Conservation (phyloP, 2,329 filamentous ascomycete genomes). For the Fusarium bulbicola region DNA sequence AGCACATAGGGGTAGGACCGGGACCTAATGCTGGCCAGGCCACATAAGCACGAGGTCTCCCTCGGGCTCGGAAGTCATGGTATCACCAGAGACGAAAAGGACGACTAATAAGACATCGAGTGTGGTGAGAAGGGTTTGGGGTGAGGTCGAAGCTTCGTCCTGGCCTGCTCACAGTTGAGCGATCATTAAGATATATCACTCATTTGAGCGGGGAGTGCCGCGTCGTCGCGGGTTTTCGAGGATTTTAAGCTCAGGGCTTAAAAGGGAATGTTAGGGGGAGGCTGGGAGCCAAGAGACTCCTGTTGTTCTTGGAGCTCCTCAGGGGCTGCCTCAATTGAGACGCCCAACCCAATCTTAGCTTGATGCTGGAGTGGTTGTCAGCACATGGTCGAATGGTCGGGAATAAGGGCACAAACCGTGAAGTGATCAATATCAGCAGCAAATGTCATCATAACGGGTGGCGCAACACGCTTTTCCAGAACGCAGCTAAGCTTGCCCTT, state of each 20-base stretch:
- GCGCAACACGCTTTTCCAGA: conserved; percentile 94
- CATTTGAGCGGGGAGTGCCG: conserved; percentile 31
- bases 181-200: conserved; percentile 44
- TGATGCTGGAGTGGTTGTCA: conserved; percentile 72
- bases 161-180: conserved; percentile 37
- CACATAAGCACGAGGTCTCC: conserved; percentile 15
- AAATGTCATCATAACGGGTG: conserved; percentile 92
- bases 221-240: conserved; percentile 31
- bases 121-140: conserved; percentile 24
- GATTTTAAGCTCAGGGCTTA: conserved; percentile 51
- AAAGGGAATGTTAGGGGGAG: conserved; percentile 70
- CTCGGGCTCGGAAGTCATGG: conserved; percentile 3
- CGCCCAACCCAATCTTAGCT: conserved; percentile 92
- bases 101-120: conserved; percentile 46
- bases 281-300: conserved; percentile 65
- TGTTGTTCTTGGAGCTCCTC: conserved; percentile 91
- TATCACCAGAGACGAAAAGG: conserved; percentile 38
- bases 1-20: conserved; percentile 2
- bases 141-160: conserved; percentile 31
- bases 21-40: conserved; percentile 8
- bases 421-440: conserved; percentile 96
- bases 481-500: conserved; percentile 92
- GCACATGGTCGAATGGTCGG: not conserved
- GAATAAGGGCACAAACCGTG: conserved; percentile 71
- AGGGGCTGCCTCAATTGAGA: conserved; percentile 86